Percentiles rank a stretch among this genome's conserved stretches.
phyloP scores from a whole-genome alignment of 2,329 filamentous ascomycete genomes.

The Stagonosporopsis cucurbitacearum region DNA sequence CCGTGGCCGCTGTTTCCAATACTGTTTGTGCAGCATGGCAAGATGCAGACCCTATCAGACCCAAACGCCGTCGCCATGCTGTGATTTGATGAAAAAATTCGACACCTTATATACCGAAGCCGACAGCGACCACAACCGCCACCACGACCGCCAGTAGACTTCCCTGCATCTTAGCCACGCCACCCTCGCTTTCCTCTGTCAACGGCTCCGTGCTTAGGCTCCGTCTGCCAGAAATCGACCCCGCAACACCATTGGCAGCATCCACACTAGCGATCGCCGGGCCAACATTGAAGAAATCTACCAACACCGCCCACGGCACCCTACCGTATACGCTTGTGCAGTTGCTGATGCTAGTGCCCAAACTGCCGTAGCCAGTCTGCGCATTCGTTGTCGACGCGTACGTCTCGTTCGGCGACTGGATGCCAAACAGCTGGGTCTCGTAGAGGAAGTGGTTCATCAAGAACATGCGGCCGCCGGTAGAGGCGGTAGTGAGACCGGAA shows the following conservation, averaged over 20 bases:
- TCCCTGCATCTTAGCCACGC: slow-evolving; percentile 23
- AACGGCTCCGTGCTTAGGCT: slow-evolving; percentile 29
- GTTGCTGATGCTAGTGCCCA: slow-evolving; percentile 44
- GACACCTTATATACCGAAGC: slow-evolving; percentile 24
- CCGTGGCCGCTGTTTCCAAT: not conserved
- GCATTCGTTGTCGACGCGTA: slow-evolving; percentile 71
- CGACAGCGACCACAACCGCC: slow-evolving; percentile 39
- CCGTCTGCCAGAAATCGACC: slow-evolving; percentile 32
- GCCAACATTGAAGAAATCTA: slow-evolving; percentile 80
- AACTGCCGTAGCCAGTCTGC: slow-evolving; percentile 62
- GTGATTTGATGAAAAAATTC: not conserved
- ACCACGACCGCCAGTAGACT: slow-evolving; percentile 40
- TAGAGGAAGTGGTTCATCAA: slow-evolving; percentile 85
- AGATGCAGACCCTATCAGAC: not conserved
- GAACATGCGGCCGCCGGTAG: slow-evolving; percentile 65
- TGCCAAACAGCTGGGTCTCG: slow-evolving; percentile 54
- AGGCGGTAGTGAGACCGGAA: slow-evolving; percentile 57
- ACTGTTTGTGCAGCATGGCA: not conserved
- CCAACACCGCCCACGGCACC: slow-evolving; percentile 74
- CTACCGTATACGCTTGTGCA: slow-evolving; percentile 67
- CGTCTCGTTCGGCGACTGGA: slow-evolving; percentile 52
- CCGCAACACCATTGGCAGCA: slow-evolving; percentile 67
- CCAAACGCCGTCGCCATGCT: slow-evolving; percentile 16
- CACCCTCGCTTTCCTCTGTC: slow-evolving; percentile 22
- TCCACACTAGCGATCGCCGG: slow-evolving; percentile 74